Evolutionary conservation across 352 stramenopile species (phyloP).

Genomic region (Hyaloperonospora arabidopsidis): DNA sequence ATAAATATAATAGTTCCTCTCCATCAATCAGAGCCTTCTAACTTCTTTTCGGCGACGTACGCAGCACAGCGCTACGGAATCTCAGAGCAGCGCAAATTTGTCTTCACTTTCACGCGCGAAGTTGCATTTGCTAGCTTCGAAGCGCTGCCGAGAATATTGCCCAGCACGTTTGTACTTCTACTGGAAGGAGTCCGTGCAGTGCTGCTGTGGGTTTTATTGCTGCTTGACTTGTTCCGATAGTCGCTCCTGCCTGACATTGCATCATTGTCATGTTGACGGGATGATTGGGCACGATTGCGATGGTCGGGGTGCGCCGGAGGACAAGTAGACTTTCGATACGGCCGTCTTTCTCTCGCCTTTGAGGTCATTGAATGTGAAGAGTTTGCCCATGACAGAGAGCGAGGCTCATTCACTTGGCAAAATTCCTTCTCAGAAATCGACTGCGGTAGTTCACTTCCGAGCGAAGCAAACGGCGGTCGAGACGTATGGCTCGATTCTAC

Average conservation of each 20-base stretch:
- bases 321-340: constrained; percentile 17
- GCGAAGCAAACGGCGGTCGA: constrained; percentile 8
- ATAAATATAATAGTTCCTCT: constrained; percentile 20
- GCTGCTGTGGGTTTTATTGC: constrained; percentile 9
- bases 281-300: constrained; percentile 11
- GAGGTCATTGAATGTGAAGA: constrained; percentile 10
- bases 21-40: no score
- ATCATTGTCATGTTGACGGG: constrained; percentile 5
- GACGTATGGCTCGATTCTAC: constrained; percentile 6
- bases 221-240: constrained; percentile 16
- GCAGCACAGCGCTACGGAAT: constrained; percentile 25
- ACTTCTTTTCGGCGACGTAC: no score
- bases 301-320: constrained; percentile 10
- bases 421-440: constrained; percentile 55
- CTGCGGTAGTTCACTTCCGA: constrained; percentile 10
- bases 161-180: constrained; percentile 35
- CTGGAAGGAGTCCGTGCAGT: constrained; percentile 2
- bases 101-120: constrained; percentile 51
- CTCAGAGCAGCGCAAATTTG: constrained; percentile 32
- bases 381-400: constrained; percentile 12
- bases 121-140: constrained; percentile 59
- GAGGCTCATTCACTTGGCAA: constrained; percentile 42
- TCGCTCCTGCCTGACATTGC: constrained; percentile 17
- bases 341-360: constrained; percentile 17
- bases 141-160: constrained; percentile 60